Evolutionary conservation across 2,329 filamentous ascomycete species (phyloP).

Genomic region (Arachnomyces sp.): DNA sequence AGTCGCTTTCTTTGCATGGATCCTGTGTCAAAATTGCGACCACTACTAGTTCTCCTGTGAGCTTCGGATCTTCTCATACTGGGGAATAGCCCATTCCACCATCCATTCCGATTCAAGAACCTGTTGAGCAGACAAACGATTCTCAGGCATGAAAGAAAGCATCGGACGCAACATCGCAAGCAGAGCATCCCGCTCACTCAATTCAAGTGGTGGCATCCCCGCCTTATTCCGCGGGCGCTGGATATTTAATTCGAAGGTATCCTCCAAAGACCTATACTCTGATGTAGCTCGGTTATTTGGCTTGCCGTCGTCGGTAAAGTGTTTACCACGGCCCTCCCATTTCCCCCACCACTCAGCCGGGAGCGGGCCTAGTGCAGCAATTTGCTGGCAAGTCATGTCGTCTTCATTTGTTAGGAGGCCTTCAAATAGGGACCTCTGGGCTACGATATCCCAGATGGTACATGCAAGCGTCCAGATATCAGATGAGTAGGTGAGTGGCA

Average conservation of each 20-base stretch:
- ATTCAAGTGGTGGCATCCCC: constrained; percentile 16
- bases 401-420: constrained; percentile 20
- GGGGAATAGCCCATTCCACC: constrained; percentile 23
- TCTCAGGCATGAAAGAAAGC: constrained; percentile 20
- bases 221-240: constrained; percentile 7
- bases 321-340: constrained; percentile 17
- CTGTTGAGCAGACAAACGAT: constrained; percentile 17
- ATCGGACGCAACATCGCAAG: constrained; percentile 20
- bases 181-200: constrained; percentile 18
- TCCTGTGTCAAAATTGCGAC: too few relatives aligned
- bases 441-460: constrained; percentile 29
- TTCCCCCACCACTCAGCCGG: constrained; percentile 21
- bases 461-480: constrained; percentile 37
- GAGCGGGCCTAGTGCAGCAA: constrained; percentile 25
- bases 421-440: constrained; percentile 22
- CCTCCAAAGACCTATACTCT: too few relatives aligned
- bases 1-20: too few relatives aligned
- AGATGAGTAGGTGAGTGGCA: constrained; percentile 25
- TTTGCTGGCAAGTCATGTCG: constrained; percentile 23
- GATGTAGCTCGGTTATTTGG: too few relatives aligned
- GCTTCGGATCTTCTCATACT: too few relatives aligned
- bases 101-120: constrained; percentile 24
- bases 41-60: too few relatives aligned
- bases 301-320: constrained; percentile 20
- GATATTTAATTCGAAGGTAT: constrained; percentile 12